phyloP scores from a whole-genome alignment of 805 yeast genomes.

The Yamadazyma philogaea region DNA sequence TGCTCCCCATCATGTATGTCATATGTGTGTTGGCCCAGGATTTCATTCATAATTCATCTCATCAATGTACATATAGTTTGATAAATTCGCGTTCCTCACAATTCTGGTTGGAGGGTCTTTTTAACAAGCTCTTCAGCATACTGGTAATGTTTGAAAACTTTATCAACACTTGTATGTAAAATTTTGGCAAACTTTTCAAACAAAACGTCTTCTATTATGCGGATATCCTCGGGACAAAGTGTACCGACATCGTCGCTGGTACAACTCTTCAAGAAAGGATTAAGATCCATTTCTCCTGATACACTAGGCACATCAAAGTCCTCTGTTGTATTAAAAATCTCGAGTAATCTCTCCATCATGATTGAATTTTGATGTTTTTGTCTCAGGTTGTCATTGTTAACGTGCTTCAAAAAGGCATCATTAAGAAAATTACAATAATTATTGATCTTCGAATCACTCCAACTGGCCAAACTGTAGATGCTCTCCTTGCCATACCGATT shows the following conservation, averaged over 20 bases:
- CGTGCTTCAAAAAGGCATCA: constrained; percentile 3
- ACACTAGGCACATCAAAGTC: background rate
- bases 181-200: constrained; percentile 5
- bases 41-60: constrained; percentile 4
- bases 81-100: background rate
- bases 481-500: constrained; percentile 10
- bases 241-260: background rate
- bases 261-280: constrained; percentile 6
- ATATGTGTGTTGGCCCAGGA: background rate
- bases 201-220: constrained; percentile 8
- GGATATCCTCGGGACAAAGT: constrained; percentile 2
- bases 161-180: background rate
- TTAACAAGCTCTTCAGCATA: constrained; percentile 6
- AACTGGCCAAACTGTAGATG: constrained; percentile 33
- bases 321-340: constrained; percentile 27
- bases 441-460: constrained; percentile 47
- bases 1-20: background rate
- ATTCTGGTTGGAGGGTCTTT: background rate
- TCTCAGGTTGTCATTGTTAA: background rate
- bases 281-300: constrained; percentile 1
- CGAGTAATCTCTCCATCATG: constrained; percentile 30
- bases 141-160: constrained; percentile 4
- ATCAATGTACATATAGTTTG: background rate
- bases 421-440: constrained; percentile 28
- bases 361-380: constrained; percentile 14